A percentile compares a stretch with the other conserved stretches of the same genome.
Conservation (phyloP, 2,329 filamentous ascomycete genomes). For the Periconia digitata region DNA sequence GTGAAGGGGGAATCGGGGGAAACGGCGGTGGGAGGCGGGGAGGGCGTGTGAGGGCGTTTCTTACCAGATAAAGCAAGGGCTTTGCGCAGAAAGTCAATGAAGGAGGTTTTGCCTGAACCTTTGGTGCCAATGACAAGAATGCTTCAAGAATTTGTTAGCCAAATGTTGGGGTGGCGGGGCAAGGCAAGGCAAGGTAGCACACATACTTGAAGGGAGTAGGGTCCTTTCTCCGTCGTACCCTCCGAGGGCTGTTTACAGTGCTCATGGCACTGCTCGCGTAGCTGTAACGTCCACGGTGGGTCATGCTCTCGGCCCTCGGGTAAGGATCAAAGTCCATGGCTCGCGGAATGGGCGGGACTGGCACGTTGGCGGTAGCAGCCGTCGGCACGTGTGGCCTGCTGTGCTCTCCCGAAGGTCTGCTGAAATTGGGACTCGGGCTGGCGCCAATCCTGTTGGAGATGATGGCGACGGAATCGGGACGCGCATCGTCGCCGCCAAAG, state of each 20-base stretch:
- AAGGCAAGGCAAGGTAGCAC: constrained; percentile 22
- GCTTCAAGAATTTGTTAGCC: constrained; percentile 52
- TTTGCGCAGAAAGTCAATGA: constrained; percentile 91
- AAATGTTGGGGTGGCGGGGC: background rate
- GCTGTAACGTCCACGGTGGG: constrained; percentile 91
- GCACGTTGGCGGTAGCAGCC: constrained; percentile 12
- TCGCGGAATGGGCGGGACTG: constrained; percentile 56
- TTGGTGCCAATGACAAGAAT: constrained; percentile 87
- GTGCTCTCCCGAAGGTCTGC: constrained; percentile 40
- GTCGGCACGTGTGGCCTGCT: constrained; percentile 37
- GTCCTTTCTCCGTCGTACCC: constrained; percentile 92
- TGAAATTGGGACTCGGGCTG: constrained; percentile 34
- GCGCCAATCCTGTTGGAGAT: constrained; percentile 58
- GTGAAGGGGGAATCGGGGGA: constrained; percentile 63
- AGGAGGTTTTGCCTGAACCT: constrained; percentile 90
- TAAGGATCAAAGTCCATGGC: constrained; percentile 73
- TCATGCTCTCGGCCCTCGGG: constrained; percentile 89
- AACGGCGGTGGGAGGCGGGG: constrained; percentile 50
- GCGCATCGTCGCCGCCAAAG: constrained; percentile 63
- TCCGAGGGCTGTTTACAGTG: constrained; percentile 88
- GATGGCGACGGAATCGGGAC: constrained; percentile 64
- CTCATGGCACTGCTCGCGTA: constrained; percentile 91
- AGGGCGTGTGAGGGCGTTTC: constrained; percentile 60
- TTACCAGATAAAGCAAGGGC: constrained; percentile 80
- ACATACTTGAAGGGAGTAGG: constrained; percentile 98